Conservation (phyloP, 2,329 filamentous ascomycete species). For the Ploettnerulaceae sp. region DNA sequence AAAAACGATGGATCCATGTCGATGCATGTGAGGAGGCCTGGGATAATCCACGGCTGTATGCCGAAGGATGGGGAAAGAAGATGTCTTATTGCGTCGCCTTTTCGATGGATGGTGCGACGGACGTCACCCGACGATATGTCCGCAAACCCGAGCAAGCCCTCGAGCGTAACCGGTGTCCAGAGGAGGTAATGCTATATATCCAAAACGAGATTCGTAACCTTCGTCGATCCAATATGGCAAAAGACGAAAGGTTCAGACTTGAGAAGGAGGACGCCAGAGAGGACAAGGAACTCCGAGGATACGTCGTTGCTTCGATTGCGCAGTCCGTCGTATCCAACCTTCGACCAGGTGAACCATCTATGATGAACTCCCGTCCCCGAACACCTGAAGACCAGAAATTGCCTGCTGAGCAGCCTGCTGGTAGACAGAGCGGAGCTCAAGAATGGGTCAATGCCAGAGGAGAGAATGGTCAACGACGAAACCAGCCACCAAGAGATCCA, state of each 20-base stretch:
- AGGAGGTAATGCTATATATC: slow-evolving; percentile 87
- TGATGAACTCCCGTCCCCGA: slow-evolving; percentile 12
- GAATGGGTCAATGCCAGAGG: slow-evolving; percentile 48
- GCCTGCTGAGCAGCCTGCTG: slow-evolving; percentile 53
- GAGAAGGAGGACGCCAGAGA: slow-evolving; percentile 77
- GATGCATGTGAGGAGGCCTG: slow-evolving; percentile 92
- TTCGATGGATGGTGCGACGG: slow-evolving; percentile 75
- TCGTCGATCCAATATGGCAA: slow-evolving; percentile 76
- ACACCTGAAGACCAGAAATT: slow-evolving; percentile 52
- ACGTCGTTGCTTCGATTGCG: slow-evolving; percentile 69
- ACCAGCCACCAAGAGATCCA: slow-evolving; percentile 41
- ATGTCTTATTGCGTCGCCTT: slow-evolving; percentile 97
- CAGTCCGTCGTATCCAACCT: slow-evolving; percentile 50
- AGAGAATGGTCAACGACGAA: slow-evolving; percentile 37
- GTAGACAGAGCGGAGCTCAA: slow-evolving; percentile 45
- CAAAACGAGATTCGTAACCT: slow-evolving; percentile 86
- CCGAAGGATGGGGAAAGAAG: slow-evolving; percentile 93
- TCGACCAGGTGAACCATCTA: slow-evolving; percentile 23
- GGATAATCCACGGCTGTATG: slow-evolving; percentile 90
- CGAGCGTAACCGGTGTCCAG: slow-evolving; percentile 75
- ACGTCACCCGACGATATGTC: slow-evolving; percentile 63
- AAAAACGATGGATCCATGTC: slow-evolving; percentile 93
- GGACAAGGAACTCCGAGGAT: slow-evolving; percentile 68
- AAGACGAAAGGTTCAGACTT: slow-evolving; percentile 76
- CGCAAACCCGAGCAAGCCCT: slow-evolving; percentile 67